Base-by-base conservation (phyloP, 106 monocot genomes). In the Dendrobium officinale region DNA sequence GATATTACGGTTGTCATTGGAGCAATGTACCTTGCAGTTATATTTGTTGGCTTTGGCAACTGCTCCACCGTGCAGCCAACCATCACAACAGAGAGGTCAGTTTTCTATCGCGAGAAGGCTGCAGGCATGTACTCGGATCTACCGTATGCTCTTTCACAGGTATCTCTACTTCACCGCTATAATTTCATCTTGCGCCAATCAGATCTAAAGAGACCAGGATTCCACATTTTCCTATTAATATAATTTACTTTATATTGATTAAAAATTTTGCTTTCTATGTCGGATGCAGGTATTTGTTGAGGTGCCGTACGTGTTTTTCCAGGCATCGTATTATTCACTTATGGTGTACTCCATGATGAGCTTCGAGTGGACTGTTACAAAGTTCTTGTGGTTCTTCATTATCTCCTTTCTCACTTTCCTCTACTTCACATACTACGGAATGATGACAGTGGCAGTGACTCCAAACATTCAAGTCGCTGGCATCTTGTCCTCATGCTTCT, bases 41-140 rank as follows among this genome's bases (percentile, higher is more conserved):
- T 90, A 13, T 90, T 92, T 51, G 61, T 88, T 19, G 92, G 95
- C 20, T 73, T 87, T 58, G 80, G 85, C 41, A 92, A 95, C 74
- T 82, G 79, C 9, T 77, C 87, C 20, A 81, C 87, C 3, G 88
- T 92, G 55, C 95, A 90, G 79, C 90, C 95, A 31, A 40, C 92
- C 45, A 78, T 92, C 20, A 80, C 82, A 11, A 55, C 84, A 9
- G 95, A 92, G 61, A 85, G 95, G 70, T 84, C 87, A 0, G 88
- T 95, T 27, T 95, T 90, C 72, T 95, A 92, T 77, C 55, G 95
- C 49, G 95, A 95, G 70, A 85, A 79, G 33, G 92, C 95, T 67
- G 92, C 95, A 9, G 92, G 95, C 41, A 92, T 95, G 95, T 92
- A 92, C 82, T 92, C 95, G 4, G 87, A 90, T 75, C 43, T 95